Conservation (phyloP, 148 eudicot genomes). For the Hydrangea macrophylla region DNA sequence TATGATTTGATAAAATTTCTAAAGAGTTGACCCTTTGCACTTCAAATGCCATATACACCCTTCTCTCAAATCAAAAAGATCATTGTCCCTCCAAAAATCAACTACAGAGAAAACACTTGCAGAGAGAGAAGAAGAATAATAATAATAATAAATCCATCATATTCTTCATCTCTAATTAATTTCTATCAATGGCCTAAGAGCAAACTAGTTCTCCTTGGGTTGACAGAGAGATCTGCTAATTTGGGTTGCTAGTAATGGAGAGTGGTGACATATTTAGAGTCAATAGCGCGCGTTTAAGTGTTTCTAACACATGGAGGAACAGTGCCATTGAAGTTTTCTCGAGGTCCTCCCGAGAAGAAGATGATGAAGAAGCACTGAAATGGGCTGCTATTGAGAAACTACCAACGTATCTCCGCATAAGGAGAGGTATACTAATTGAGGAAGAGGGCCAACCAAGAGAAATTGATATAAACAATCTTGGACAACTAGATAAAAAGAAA, state of each 20-base stretch:
- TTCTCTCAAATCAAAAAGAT: background rate
- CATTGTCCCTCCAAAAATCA: background rate
- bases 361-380: constrained; percentile 54
- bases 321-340: constrained; percentile 31
- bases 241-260: constrained; percentile 7
- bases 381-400: constrained; percentile 56
- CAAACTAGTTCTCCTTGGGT: background rate
- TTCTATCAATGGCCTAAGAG: background rate
- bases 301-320: constrained; percentile 27
- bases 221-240: no score
- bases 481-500: constrained; percentile 30
- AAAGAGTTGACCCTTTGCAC: background rate
- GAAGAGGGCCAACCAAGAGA: constrained; percentile 30
- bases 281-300: constrained; percentile 11
- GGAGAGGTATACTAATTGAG: constrained; percentile 43
- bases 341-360: constrained; percentile 22
- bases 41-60: background rate
- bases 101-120: background rate
- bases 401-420: constrained; percentile 38
- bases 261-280: constrained; percentile 16
- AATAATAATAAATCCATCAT: no score
- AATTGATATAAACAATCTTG: constrained; percentile 39
- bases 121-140: no score
- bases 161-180: no score
- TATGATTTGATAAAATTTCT: no score